Evolutionary conservation across 192 early-diverging fungal species (phyloP), one percentile per base, ranked within the genome.

Genomic region (Diversispora eburnea): DNA sequence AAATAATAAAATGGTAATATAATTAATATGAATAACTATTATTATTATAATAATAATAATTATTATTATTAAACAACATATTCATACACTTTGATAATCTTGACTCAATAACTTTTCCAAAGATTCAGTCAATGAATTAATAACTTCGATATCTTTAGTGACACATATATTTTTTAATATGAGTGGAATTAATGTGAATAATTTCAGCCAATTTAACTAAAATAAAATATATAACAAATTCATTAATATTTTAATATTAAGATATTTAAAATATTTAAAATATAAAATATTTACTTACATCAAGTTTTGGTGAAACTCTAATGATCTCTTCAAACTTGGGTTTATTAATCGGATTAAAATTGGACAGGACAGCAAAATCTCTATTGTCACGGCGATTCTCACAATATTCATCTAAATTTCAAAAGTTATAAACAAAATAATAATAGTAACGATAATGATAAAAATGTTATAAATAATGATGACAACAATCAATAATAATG

Each of bases 311-410:
- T 0, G 86, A 70, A 13, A 81, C 70, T 13, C 82, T 81, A 15
- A 78, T 81, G 19, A 84, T 42, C 46, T 78, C 71, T 67, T 86
- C 81, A 15, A 79, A 67, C 8, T 82, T 70, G 1, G 69, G 51
- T 7, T 64, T 60, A 6, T 74, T 78, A 13, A 69, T 60, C 9
- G 83, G 71, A 46, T 79, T 84, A 79, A 77, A 88, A 72, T 86
- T 85, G 48, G 80, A 75, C 83, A 94, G 84, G 15, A 91, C 88
- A 8, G 69, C 80, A 8, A 86, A 80, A 72, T 94, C 93, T 20
- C 93, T 86, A 69, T 94, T 93, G 48, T 94, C 93, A 42, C 85
- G 80, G 25, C 79, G 79, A 4, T 78, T 47, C 49, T 76, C 62
- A 63, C 81, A 74, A 73, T 78, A 83, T 5, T 70, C 64, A 39